phyloP scores from a whole-genome alignment of 2,329 filamentous ascomycete species.

The Stachybotrys chartarum region DNA sequence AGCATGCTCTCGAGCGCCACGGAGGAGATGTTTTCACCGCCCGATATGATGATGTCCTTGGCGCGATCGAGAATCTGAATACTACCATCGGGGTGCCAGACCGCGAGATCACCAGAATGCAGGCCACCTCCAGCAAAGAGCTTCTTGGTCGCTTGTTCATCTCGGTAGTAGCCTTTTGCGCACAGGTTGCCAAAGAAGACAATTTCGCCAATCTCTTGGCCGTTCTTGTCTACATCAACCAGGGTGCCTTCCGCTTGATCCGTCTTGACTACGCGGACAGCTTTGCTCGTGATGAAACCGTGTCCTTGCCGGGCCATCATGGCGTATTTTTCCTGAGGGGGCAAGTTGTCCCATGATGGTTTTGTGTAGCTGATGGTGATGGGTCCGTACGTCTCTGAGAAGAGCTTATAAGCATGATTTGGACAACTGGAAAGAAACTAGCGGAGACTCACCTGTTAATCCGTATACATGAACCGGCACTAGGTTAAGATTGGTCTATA shows the following conservation, averaged over 20 bases:
- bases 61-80: constrained; percentile 88
- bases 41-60: constrained; percentile 98
- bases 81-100: constrained; percentile 86
- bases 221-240: constrained; percentile 40
- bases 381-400: constrained; percentile 80
- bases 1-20: constrained; percentile 89
- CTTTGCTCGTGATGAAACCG: constrained; percentile 77
- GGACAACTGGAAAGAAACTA: background rate
- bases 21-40: constrained; percentile 94
- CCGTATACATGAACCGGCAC: constrained; percentile 92
- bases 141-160: constrained; percentile 75
- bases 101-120: constrained; percentile 87
- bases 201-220: constrained; percentile 49
- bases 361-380: constrained; percentile 91
- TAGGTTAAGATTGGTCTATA: constrained; percentile 60
- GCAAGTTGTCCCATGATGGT: constrained; percentile 73
- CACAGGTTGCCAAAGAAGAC: constrained; percentile 90
- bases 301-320: constrained; percentile 93
- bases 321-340: constrained; percentile 69
- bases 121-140: constrained; percentile 80
- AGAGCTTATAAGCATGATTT: background rate
- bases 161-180: constrained; percentile 85
- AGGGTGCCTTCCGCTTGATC: constrained; percentile 57
- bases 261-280: constrained; percentile 74
- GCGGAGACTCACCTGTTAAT: constrained; percentile 38